Percentiles rank a stretch among this genome's conserved stretches.
phyloP scores from a whole-genome alignment of 2,329 filamentous ascomycete genomes.

The Chaetoscypha palmicola region DNA sequence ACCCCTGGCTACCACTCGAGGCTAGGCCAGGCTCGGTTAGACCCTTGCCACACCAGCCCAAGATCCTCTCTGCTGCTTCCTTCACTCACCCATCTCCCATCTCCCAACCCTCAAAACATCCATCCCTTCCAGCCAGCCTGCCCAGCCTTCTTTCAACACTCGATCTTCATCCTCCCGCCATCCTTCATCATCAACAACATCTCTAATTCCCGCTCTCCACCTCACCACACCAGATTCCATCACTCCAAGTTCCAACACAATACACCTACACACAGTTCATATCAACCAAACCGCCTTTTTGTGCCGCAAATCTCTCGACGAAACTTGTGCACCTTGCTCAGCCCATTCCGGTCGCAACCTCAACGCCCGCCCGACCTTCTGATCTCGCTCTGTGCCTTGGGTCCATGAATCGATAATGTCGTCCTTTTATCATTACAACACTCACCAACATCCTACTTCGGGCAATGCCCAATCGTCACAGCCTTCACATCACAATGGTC shows the following conservation, averaged over 20 bases:
- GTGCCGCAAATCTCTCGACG: too few relatives aligned
- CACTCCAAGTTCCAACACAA: too few relatives aligned
- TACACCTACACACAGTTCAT: too few relatives aligned
- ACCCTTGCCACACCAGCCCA: not conserved
- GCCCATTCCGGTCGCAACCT: not conserved
- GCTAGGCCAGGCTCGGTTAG: not conserved
- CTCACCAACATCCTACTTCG: constrained; percentile 52
- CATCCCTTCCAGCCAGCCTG: not conserved
- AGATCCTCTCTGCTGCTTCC: not conserved
- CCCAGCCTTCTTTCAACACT: not conserved
- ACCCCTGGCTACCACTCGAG: not conserved
- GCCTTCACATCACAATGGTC: constrained; percentile 67
- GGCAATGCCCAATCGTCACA: constrained; percentile 36
- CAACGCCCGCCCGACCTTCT: not conserved
- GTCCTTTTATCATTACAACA: constrained; percentile 56
- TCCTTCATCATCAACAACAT: not conserved
- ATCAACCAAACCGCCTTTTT: too few relatives aligned
- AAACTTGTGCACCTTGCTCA: not conserved
- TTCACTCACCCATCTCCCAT: not conserved
- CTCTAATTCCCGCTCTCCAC: not conserved
- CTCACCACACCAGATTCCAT: too few relatives aligned
- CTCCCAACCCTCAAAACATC: not conserved
- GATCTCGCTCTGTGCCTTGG: not conserved
- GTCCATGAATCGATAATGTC: constrained; percentile 45
- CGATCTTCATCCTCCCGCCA: not conserved